phyloP scores from a whole-genome alignment of 805 yeast genomes.

The Candida wancherniae region DNA sequence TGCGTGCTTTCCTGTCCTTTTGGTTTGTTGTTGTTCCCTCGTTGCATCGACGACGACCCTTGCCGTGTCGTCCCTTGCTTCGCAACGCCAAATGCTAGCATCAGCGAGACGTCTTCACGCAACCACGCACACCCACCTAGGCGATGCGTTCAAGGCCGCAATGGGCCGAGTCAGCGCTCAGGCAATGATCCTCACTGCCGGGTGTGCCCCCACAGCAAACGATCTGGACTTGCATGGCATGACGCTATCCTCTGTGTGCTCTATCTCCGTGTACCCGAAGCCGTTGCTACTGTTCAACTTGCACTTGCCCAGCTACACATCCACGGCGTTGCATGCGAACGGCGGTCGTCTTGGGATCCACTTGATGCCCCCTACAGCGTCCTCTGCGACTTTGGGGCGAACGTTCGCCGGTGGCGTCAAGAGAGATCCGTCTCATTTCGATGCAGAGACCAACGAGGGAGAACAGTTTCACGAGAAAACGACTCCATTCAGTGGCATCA shows the following conservation, averaged over 20 bases:
- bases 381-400: slow-evolving; percentile 56
- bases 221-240: slow-evolving; percentile 52
- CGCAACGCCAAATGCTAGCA: slow-evolving; percentile 6
- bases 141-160: slow-evolving; percentile 21
- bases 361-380: slow-evolving; percentile 56
- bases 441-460: slow-evolving; percentile 22
- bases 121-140: slow-evolving; percentile 2
- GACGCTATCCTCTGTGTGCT: slow-evolving; percentile 82
- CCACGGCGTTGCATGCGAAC: slow-evolving; percentile 55
- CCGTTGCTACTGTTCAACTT: slow-evolving; percentile 83
- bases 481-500: slow-evolving; percentile 47
- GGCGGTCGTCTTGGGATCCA: slow-evolving; percentile 62
- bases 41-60: no score
- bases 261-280: slow-evolving; percentile 70
- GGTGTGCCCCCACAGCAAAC: slow-evolving; percentile 8
- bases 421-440: slow-evolving; percentile 28
- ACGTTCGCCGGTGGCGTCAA: slow-evolving; percentile 59
- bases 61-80: no score
- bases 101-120: slow-evolving; percentile 1
- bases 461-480: slow-evolving; percentile 41
- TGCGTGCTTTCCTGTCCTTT: no score
- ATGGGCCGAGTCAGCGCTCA: slow-evolving; percentile 38
- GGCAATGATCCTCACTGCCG: slow-evolving; percentile 41
- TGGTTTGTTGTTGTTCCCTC: no score
- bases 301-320: slow-evolving; percentile 81